Evolutionary conservation across 768 basidiomycete genomes (phyloP).

Genomic region (Pholiota microspora): DNA sequence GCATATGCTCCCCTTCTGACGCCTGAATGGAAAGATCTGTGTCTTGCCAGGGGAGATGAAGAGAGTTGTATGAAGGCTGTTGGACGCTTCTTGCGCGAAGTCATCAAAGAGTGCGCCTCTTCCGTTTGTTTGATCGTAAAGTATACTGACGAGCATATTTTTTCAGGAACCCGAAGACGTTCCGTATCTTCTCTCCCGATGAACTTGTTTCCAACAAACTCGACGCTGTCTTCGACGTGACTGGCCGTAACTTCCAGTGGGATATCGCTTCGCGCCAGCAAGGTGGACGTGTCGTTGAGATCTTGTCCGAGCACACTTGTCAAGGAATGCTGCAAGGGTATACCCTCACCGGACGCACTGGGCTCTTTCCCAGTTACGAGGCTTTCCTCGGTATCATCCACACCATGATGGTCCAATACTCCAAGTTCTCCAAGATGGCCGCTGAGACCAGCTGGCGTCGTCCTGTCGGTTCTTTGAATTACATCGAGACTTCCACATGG

Average conservation of each 20-base stretch:
- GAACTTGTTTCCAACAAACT: conserved; percentile 88
- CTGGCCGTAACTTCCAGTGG: conserved; percentile 83
- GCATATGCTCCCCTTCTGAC: conserved; percentile 58
- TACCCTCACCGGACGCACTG: conserved; percentile 84
- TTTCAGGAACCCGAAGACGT: conserved; percentile 65
- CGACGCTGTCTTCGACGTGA: conserved; percentile 70
- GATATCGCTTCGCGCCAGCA: conserved; percentile 62
- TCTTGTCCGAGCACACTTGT: conserved; percentile 85
- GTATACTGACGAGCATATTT: not conserved
- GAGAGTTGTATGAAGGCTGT: conserved; percentile 78
- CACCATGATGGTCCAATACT: conserved; percentile 89
- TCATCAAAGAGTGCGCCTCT: conserved; percentile 48
- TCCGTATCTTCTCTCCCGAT: conserved; percentile 91
- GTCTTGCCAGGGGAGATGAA: conserved; percentile 51
- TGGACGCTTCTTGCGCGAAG: conserved; percentile 54
- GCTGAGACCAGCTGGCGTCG: conserved; percentile 72
- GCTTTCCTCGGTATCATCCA: conserved; percentile 88
- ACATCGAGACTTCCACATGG: conserved; percentile 88
- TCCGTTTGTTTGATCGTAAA: not conserved
- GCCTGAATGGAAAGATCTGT: conserved; percentile 62
- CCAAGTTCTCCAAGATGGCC: conserved; percentile 86
- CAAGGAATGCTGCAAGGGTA: conserved; percentile 93
- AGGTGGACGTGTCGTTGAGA: conserved; percentile 85
- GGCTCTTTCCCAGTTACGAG: conserved; percentile 88
- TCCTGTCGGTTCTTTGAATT: conserved; percentile 72